These are phyloP conservation scores for Solanum gracilifrons DNA, from an alignment of 257 asterid genomes.

Conservation along the genomic window DNA sequence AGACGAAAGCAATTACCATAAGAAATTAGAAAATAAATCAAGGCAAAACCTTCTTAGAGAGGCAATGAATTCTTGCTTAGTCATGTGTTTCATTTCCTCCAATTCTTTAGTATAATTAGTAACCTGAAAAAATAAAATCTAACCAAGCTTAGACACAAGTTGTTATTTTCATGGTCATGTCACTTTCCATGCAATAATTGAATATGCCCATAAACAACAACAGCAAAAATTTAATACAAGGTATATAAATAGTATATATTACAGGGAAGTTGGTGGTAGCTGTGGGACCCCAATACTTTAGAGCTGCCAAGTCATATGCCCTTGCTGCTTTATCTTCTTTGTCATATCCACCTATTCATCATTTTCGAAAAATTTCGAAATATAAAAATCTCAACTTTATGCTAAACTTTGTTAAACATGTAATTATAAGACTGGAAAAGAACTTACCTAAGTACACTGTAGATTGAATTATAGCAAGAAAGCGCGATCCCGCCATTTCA, in stretches of 20 bases:
- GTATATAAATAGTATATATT: neutral
- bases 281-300: conserved; percentile 88
- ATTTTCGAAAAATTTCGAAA: neutral
- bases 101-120: conserved; percentile 57
- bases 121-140: conserved; percentile 23
- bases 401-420: neutral
- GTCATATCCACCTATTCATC: conserved; percentile 73
- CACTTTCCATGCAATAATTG: conserved; percentile 1
- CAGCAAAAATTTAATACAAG: neutral
- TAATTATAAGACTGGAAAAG: neutral
- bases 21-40: neutral
- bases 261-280: conserved; percentile 93
- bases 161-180: neutral
- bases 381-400: neutral
- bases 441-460: conserved; percentile 86
- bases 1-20: neutral
- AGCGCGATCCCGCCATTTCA: conserved; percentile 12
- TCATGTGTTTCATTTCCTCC: conserved; percentile 74
- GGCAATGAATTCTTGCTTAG: conserved; percentile 88
- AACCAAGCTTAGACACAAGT: neutral
- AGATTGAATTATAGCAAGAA: conserved; percentile 10
- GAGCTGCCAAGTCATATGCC: conserved; percentile 86
- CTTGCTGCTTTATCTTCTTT: conserved; percentile 92
- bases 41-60: conserved; percentile 57
- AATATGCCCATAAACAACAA: neutral